A percentile compares a stretch with the other conserved stretches of the same genome.
These are phyloP conservation scores for Berberis thunbergii DNA, from an alignment of 164 flowering plant genomes.

Conservation along the genomic window DNA sequence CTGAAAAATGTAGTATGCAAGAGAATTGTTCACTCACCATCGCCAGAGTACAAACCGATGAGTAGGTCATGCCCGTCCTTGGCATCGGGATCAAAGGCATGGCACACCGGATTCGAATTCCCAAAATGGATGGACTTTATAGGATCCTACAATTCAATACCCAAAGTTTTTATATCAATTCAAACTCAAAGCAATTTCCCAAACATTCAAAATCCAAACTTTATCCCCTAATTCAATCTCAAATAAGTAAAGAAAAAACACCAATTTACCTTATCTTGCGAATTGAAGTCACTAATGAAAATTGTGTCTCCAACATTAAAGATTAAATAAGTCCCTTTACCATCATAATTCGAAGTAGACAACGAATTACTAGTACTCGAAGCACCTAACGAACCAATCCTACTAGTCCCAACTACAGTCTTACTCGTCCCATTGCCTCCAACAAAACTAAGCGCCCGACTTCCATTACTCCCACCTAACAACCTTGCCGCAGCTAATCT, in stretches of 20 bases:
- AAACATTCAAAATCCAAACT: too few relatives aligned
- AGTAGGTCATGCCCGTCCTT: slow-evolving; percentile 97
- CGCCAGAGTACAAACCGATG: slow-evolving; percentile 84
- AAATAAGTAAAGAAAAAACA: not conserved
- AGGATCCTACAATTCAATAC: slow-evolving; percentile 63
- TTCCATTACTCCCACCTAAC: slow-evolving; percentile 77
- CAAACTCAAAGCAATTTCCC: not conserved
- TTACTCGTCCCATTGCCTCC: slow-evolving; percentile 87
- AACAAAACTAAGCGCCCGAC: slow-evolving; percentile 76
- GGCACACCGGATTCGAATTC: slow-evolving; percentile 86
- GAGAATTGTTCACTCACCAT: slow-evolving; percentile 42
- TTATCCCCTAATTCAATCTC: too few relatives aligned
- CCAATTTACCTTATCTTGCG: slow-evolving; percentile 76
- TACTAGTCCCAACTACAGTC: slow-evolving; percentile 35
- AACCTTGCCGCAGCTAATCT: slow-evolving; percentile 81
- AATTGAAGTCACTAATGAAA: slow-evolving; percentile 74
- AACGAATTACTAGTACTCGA: slow-evolving; percentile 37
- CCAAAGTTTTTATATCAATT: not conserved
- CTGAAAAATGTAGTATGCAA: too few relatives aligned
- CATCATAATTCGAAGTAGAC: slow-evolving; percentile 63
- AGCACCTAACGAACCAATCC: slow-evolving; percentile 49
- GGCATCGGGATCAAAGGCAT: slow-evolving; percentile 85
- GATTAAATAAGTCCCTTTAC: slow-evolving; percentile 81
- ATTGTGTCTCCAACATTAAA: slow-evolving; percentile 90
- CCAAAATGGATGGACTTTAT: slow-evolving; percentile 81